phyloP scores from a whole-genome alignment of 2,329 filamentous ascomycete species.

The Alternaria triticina region DNA sequence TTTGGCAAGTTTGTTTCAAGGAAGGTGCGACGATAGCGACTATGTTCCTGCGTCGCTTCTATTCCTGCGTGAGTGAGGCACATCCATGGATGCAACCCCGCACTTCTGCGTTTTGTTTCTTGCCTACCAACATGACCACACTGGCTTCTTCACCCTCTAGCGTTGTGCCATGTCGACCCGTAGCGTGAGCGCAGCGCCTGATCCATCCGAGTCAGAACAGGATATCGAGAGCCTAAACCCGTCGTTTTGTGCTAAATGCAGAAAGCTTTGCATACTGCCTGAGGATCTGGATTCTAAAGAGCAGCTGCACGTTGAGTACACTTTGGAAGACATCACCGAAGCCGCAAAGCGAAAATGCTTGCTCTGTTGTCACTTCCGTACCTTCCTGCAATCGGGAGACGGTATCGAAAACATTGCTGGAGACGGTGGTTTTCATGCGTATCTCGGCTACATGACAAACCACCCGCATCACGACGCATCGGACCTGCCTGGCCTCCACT shows the following conservation, averaged over 20 bases:
- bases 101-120: rapidly evolving
- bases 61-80: too few relatives aligned
- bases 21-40: background rate
- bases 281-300: background rate
- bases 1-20: background rate
- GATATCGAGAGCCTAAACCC: rapidly evolving
- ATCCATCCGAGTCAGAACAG: background rate
- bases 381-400: background rate
- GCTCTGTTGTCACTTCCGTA: background rate
- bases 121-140: background rate
- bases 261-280: background rate
- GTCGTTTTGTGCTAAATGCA: background rate
- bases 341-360: background rate
- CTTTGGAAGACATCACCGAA: background rate
- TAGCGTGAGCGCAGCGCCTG: rapidly evolving
- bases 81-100: too few relatives aligned
- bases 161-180: background rate
- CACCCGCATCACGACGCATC: too few relatives aligned
- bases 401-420: background rate
- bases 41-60: background rate
- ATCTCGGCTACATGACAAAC: background rate
- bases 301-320: rapidly evolving
- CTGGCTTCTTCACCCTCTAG: background rate
- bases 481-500: too few relatives aligned
- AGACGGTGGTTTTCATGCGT: background rate